Conservation (phyloP, 345 rosid species). For the Arabidopsis suecica region DNA sequence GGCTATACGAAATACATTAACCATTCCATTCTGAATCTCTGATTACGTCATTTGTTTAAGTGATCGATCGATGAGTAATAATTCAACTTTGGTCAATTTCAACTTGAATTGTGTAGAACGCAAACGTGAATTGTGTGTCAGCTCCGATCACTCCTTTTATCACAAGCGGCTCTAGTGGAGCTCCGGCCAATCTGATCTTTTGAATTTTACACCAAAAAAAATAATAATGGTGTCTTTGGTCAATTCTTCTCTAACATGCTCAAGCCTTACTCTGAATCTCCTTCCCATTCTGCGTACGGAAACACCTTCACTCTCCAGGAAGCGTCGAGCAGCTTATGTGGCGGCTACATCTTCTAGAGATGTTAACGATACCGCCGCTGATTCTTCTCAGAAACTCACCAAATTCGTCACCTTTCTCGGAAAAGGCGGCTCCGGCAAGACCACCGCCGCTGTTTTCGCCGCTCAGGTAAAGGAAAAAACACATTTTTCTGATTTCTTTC, state of each 20-base stretch:
- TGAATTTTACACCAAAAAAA: neutral
- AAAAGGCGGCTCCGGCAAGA: constrained; percentile 95
- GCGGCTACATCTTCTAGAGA: constrained; percentile 44
- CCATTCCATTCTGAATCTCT: no score
- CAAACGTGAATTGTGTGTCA: constrained; percentile 23
- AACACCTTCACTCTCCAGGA: constrained; percentile 31
- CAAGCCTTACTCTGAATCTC: constrained; percentile 35
- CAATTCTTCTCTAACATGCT: constrained; percentile 40
- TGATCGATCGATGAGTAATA: no score
- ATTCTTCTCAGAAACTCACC: constrained; percentile 46
- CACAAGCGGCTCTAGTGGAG: constrained; percentile 4
- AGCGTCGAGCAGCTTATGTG: constrained; percentile 43
- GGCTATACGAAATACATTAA: no score
- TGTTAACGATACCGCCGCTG: constrained; percentile 11
- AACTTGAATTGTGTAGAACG: neutral
- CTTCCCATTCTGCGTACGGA: neutral
- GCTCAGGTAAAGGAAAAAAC: constrained; percentile 59
- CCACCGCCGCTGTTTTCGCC: constrained; percentile 80
- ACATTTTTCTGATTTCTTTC: neutral
- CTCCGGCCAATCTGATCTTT: constrained; percentile 30
- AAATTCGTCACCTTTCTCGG: constrained; percentile 79
- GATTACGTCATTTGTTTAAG: no score
- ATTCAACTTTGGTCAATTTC: no score
- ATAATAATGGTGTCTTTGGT: constrained; percentile 45
- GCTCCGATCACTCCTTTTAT: constrained; percentile 1